Base-by-base conservation (phyloP, 805 yeast genomes). In the Saccharomycopsis vini region DNA sequence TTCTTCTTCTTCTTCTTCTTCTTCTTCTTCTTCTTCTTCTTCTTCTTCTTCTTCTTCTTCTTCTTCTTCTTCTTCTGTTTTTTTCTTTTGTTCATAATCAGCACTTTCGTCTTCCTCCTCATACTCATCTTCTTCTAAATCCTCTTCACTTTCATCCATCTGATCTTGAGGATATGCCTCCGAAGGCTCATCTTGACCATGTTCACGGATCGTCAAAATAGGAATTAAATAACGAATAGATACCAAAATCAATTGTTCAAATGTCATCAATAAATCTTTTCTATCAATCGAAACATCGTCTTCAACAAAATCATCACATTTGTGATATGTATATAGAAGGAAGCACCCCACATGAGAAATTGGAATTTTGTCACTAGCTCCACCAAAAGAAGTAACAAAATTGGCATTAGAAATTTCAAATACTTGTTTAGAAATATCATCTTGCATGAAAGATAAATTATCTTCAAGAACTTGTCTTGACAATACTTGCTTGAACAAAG, bases 181-280 rank as follows among this genome's bases (percentile, higher is more conserved):
- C n/a, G 19, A 16, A 28, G 40, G 18, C 13, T 22, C 13, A 23
- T 32, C 24, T 15, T 12, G 3, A 6, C 20, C 18, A 12, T 42
- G 40, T 13, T 49, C 49, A 13, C 38, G 33, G 15, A 49, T 22
- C 12, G 42, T 36, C 12, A 58, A 51, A 20, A 52, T 59, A 4
- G 78, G 77, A 4, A 77, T 57, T 10, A 64, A 54, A 29, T 62
- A 56, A 43, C 69, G 61, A 5, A 75, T 50, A 38, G 66, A 67
- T 22, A 70, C 46, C 34, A 68, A 63, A n/a, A 74, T 58, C 2
- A 71, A 59, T 4, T 59, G 58, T 7, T 40, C 23, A 5, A 43
- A 16, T 4, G 44, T 20, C 3, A 38, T n/a, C n/a, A n/a, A n/a
- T n/a, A n/a, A n/a, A n/a, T n/a, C n/a, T n/a, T n/a, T n/a, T n/a